Evolutionary conservation across 2,329 filamentous ascomycete genomes (phyloP), one percentile per base, ranked within the genome.

Genomic region (Diplodia corticola): DNA sequence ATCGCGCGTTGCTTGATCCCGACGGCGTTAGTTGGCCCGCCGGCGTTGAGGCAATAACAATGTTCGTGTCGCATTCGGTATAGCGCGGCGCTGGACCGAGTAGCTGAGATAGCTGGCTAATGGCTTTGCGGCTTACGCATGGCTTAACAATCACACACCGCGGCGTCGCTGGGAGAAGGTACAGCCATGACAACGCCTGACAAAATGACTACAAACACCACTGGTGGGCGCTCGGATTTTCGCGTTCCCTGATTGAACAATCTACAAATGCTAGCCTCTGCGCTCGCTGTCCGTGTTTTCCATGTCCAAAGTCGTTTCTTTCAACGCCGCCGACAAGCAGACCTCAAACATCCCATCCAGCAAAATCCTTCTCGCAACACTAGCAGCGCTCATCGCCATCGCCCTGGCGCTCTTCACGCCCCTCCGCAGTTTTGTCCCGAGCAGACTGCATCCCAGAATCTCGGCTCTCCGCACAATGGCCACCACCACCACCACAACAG

Each of bases 331-430:
- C 54, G n/a, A 48, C 13, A 12, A 12, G 13, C 54, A 15, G 15
- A 10, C 17, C 20, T 28, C 26, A 6, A 35, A 6, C 33, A 12
- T 10, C 22, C 15, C n/a, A 9, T 17, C 10, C 57, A 24, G n/a
- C 28, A 61, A 35, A 20, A 7, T 24, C 24, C 1, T 35, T 33
- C 9, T 57, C 60, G 72, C 75, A 64, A 68, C 70, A 54, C 66
- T 76, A 55, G 67, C 77, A 59, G 73, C 72, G 51, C 24, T 81
- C 46, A 55, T 80, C 72, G 79, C 80, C 70, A 67, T 81, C 78
- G 79, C 73, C 67, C 76, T 83, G 81, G 81, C 81, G 67, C 73
- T 82, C 71, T 79, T 78, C 65, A 75, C 70, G 51, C 73, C 79
- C 4, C 68, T 81, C 48, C 77, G 79, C 65, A 75, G 70, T 68